These are phyloP conservation scores for Plasmodium blacklocki DNA, from an alignment of 169 alveolate species.

Conservation along the genomic window DNA sequence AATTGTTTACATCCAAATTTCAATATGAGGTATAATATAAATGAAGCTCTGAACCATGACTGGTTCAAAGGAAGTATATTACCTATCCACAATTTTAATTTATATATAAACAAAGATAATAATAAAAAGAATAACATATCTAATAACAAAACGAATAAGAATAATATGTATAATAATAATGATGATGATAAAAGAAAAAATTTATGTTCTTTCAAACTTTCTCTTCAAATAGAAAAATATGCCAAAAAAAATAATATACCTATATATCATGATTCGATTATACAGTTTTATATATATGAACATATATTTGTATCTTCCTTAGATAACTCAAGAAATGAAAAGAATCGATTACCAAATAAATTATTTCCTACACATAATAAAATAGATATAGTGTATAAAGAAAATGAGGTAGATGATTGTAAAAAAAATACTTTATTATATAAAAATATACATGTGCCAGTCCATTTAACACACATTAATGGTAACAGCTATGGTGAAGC, in stretches of 20 bases:
- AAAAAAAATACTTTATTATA: not conserved
- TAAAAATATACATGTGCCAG: too few species aligned
- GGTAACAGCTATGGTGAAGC: not conserved
- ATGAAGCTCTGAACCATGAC: constrained; percentile 75
- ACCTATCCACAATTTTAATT: constrained; percentile 28
- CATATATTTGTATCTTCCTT: constrained; percentile 20
- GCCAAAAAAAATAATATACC: constrained; percentile 46
- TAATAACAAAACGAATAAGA: not conserved
- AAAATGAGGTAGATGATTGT: not conserved
- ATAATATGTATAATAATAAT: not conserved
- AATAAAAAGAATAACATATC: not conserved
- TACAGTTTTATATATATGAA: constrained; percentile 34
- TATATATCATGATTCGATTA: constrained; percentile 6
- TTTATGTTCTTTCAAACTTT: constrained; percentile 5
- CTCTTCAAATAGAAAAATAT: constrained; percentile 31
- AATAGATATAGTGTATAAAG: constrained; percentile 1
- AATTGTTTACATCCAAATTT: constrained; percentile 77
- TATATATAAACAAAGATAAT: constrained; percentile 9
- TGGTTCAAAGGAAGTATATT: constrained; percentile 51
- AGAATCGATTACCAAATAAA: not conserved
- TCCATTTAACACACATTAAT: not conserved
- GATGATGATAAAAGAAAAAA: not conserved
- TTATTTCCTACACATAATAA: not conserved
- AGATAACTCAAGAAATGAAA: not conserved
- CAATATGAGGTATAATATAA: constrained; percentile 39